phyloP scores from a whole-genome alignment of 2,329 filamentous ascomycete species.

The Hymenoscyphus repandus region DNA sequence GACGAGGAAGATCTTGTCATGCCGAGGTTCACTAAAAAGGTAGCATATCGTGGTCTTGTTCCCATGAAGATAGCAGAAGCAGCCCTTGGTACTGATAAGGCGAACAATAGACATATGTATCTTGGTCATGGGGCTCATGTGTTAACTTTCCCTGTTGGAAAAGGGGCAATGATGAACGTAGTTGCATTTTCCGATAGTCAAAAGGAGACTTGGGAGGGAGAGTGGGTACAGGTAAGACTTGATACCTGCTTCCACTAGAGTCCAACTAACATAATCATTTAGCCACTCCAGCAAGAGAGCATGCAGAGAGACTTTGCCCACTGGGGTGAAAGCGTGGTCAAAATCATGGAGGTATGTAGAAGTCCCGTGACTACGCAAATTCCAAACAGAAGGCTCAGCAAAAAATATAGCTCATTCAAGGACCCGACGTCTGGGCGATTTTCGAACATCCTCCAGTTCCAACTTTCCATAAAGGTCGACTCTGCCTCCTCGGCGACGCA shows the following conservation, averaged over 20 bases:
- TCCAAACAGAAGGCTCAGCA: background rate
- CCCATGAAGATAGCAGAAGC: constrained; percentile 46
- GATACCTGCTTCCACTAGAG: too few relatives aligned
- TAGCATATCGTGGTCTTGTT: constrained; percentile 54
- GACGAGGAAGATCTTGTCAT: constrained; percentile 1
- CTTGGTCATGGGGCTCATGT: constrained; percentile 48
- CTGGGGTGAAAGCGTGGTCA: constrained; percentile 33
- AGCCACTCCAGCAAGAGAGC: constrained; percentile 35
- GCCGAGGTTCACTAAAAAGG: constrained; percentile 46
- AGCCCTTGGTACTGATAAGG: constrained; percentile 40
- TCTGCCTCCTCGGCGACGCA: constrained; percentile 52
- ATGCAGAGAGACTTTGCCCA: constrained; percentile 34
- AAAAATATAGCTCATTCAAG: constrained; percentile 32
- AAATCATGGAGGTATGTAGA: constrained; percentile 3
- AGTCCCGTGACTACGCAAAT: constrained; percentile 2
- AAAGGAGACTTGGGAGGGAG: constrained; percentile 34
- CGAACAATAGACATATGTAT: constrained; percentile 39
- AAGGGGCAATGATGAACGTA: constrained; percentile 50
- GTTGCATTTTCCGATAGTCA: constrained; percentile 42
- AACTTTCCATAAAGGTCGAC: constrained; percentile 36
- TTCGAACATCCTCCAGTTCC: constrained; percentile 38
- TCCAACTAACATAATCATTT: too few relatives aligned
- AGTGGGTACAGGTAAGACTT: constrained; percentile 29
- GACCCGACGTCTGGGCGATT: constrained; percentile 40
- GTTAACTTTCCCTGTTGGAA: constrained; percentile 40